Base-by-base conservation (phyloP, 805 yeast genomes). In the Saccharomycopsis olivae region DNA sequence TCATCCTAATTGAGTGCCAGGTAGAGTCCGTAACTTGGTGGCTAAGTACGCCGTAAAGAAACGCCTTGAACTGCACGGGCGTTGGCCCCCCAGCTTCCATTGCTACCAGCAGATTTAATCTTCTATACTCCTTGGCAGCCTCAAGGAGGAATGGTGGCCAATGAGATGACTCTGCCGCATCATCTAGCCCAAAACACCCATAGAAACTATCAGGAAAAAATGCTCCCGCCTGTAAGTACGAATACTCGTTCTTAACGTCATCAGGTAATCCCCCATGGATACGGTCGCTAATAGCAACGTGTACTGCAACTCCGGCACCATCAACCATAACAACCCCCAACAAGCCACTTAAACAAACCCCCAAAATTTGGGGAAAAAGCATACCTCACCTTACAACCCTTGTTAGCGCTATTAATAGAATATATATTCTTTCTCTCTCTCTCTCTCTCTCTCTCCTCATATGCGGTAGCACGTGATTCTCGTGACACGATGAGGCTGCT, bases 191-290 rank as follows among this genome's bases (percentile, higher is more conserved):
- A 36, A 69, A 56, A 53, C 86, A 79, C 27, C 69, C 62, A 54
- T 79, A 79, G 50, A 77, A 71, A 0, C 80, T 73, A 53, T 79
- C 87, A 0, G 87, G 87, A 50, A 71, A 74, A 51, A 79, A 78
- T 0, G 81, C 66, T 0, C 86, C 87, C 1, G 80, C 68, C 13
- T 71, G 55, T n/a, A 67, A 47, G 35, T 55, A 63, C 3, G 62
- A 53, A 2, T 50, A 33, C 21, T 51, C 53, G 3, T 47, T 48
- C 20, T 54, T 50, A 2, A 66, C 42, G 3, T 60, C 61, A 2
- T 47, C 40, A 0, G 74, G 69, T 0, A 70, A 48, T 9, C 39
- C 41, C 1, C 41, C 30, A 21, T 51, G 53, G 3, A 58, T 40
- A 24, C 68, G 48, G 1, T 64, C 50, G 2, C 65, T 56, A 11